Base-by-base conservation (phyloP, 441 rosid genomes). In the Francoa sonchifolia region DNA sequence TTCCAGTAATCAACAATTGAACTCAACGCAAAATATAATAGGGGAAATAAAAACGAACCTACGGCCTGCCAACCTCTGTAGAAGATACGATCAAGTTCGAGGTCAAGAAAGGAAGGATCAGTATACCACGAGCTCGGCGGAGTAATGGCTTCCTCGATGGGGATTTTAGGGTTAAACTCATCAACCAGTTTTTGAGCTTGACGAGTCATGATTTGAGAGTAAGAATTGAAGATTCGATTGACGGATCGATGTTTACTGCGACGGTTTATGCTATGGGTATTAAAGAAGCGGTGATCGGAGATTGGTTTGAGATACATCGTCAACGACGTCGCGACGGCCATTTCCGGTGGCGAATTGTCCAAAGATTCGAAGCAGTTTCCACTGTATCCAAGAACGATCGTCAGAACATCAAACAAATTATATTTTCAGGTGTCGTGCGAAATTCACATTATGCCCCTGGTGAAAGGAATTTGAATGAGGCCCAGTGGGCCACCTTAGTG, bases 81-180 rank as follows among this genome's bases (percentile, higher is more conserved):
- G 72, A 88, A 83, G 71, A 88, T 66, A 11, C 60, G 73, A 39
- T 68, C 63, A 45, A 88, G 73, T 57, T 81, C 97, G 15, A 55
- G 52, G 37, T 64, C 49, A 42, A 65, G 55, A 36, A 83, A 73
- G 3, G 70, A 63, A 23, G 77, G 58, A 25, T 78, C 76, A 3
- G 75, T 76, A 47, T 79, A 88, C 97, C 97, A 84, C 4, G 83
- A 76, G 60, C 77, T 73, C 3, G 94, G 95, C 0, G 90, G 95
- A 3, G 94, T 83, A 1, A 36, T 4, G 22, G 93, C 95, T 53
- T 69, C 73, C 50, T 83, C 81, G 15, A 88, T 59, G 2, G 88
- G 81, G 28, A 78, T 58, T 33, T 45, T 42, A 28, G 84, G 94
- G 37, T 80, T 63, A 39, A 88, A 88, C 38, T 79, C 62, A 30